Evolutionary conservation across 345 rosid genomes (phyloP).

Genomic region (Citrus maxima): DNA sequence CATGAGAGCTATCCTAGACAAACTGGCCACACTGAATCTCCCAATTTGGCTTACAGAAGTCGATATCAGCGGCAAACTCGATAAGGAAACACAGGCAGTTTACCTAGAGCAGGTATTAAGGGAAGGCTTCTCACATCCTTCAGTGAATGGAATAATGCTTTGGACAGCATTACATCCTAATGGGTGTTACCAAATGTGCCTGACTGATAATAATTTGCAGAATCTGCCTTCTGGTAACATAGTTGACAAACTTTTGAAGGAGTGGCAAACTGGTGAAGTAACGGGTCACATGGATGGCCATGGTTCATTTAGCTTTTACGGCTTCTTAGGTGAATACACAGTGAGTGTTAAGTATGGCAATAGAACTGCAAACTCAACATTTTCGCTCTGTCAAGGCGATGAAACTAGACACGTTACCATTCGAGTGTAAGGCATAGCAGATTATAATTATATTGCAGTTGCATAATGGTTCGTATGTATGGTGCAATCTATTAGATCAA

Average conservation of each 20-base stretch:
- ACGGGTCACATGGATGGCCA: constrained; percentile 41
- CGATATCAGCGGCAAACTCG: constrained; percentile 50
- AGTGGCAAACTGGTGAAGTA: constrained; percentile 52
- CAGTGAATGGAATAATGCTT: constrained; percentile 74
- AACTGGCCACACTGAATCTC: constrained; percentile 60
- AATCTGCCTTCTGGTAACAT: constrained; percentile 76
- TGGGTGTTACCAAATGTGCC: constrained; percentile 90
- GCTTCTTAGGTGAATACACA: constrained; percentile 69
- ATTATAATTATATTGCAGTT: too few species aligned
- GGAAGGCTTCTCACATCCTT: constrained; percentile 89
- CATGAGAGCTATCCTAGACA: constrained; percentile 69
- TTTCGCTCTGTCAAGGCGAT: constrained; percentile 36
- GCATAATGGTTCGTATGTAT: too few species aligned
- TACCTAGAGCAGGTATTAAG: constrained; percentile 70
- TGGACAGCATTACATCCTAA: constrained; percentile 80
- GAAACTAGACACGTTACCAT: constrained; percentile 69
- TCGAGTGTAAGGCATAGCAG: constrained; percentile 23
- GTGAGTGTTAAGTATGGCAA: constrained; percentile 30
- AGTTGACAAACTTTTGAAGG: constrained; percentile 55
- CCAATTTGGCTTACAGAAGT: constrained; percentile 92
- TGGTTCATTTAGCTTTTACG: constrained; percentile 63
- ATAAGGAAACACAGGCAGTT: constrained; percentile 49
- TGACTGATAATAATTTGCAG: constrained; percentile 47
- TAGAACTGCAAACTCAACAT: constrained; percentile 39
- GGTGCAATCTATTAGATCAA: too few species aligned